Percentiles rank a stretch among this genome's conserved stretches.
phyloP scores from a whole-genome alignment of 208 protist genomes.

The Leishmania aethiopica region DNA sequence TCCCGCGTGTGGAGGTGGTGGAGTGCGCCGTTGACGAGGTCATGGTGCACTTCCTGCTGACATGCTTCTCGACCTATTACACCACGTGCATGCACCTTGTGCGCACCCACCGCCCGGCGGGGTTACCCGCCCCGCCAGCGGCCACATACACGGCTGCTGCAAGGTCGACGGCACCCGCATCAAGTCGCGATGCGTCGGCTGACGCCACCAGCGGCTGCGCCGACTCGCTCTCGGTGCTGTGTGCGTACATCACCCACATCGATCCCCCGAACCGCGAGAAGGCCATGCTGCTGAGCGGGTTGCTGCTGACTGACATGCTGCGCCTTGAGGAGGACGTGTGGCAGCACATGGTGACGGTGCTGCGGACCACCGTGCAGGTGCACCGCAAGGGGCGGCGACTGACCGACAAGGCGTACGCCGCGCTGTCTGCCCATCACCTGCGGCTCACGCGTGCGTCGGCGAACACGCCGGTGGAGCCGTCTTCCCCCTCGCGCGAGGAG shows the following conservation, averaged over 20 bases:
- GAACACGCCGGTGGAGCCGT: neutral
- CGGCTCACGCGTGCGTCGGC: constrained; percentile 7
- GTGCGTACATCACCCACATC: constrained; percentile 28
- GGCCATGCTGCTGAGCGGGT: constrained; percentile 15
- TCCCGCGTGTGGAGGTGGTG: constrained; percentile 25
- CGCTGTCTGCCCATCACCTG: constrained; percentile 5
- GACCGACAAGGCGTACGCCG: constrained; percentile 25
- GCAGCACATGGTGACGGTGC: constrained; percentile 32
- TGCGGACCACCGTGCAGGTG: constrained; percentile 21
- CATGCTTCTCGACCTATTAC: constrained; percentile 32
- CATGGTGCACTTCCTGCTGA: constrained; percentile 35
- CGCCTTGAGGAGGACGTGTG: constrained; percentile 32
- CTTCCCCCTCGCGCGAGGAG: neutral
- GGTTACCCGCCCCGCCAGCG: neutral
- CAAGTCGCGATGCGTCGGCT: neutral
- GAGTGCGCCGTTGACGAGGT: constrained; percentile 39
- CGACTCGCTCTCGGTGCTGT: constrained; percentile 20
- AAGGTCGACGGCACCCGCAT: neutral
- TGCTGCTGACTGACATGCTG: constrained; percentile 31
- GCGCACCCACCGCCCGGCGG: constrained; percentile 14
- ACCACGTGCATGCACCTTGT: constrained; percentile 25
- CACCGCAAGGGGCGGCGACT: constrained; percentile 23
- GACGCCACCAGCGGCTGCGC: neutral
- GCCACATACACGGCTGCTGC: neutral
- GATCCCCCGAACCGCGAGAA: constrained; percentile 22